Evolutionary conservation across 169 alveolate genomes (phyloP), one percentile per base, ranked within the genome.

Genomic region (Eimeria acervulina): DNA sequence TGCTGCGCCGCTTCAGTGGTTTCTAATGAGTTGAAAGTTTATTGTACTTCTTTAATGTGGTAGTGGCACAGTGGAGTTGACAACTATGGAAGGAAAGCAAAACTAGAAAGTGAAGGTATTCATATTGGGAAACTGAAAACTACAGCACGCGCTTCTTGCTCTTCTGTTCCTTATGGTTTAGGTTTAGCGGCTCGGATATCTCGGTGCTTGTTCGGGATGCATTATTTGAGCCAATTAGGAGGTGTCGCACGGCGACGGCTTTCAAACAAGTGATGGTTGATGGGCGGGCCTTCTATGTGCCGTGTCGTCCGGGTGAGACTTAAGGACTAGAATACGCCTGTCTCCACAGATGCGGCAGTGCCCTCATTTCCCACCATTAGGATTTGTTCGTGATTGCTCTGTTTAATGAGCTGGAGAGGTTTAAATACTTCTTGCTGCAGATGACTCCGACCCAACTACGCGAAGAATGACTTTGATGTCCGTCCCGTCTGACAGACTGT

Each of bases 171-270:
- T 36, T 70, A 70, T 70, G 13, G 61, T 21, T 28, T 59, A 92
- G 99, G 28, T 99, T 96, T 95, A 98, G 99, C 61, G 99, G 99
- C 0, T 98, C 99, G 28, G 99, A 99, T 97, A 98, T 99, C 66
- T 96, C 98, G 12, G 97, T 98, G 44, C 95, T 98, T 26, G 98
- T 98, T 7, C 97, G 98, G 90, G 99, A 98, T 95, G 99, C 99
- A 28, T 95, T 98, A 28, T 97, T 98, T 97, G 98, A 98, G 96
- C 99, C 99, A 38, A 97, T 99, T 8, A 97, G 99, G 93, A 98
- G 97, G 90, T 97, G 99, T 80, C 97, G 98, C 95, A 94, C 95
- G 7, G 99, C 99, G 1, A 97, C 97, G 8, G 97, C 98, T 90
- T 99, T 98, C 96, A 98, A 97, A 70, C 95, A 96, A 84, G 97